Conservation (phyloP, 1,139 yeast species). For the Hyphopichia khmerensis region DNA sequence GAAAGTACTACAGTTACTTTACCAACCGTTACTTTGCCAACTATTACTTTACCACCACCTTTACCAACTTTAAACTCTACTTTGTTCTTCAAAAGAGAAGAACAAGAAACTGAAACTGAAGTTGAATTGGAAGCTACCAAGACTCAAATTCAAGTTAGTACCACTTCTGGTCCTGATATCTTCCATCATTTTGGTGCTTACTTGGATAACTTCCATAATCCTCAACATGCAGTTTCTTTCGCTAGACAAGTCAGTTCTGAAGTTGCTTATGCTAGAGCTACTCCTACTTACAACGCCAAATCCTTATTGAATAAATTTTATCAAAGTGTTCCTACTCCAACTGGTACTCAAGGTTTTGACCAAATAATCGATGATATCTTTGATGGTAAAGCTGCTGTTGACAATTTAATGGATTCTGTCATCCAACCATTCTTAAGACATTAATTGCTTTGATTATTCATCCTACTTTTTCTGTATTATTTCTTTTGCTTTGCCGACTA, state of each 20-base stretch:
- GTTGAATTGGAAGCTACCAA: neutral
- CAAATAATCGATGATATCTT: constrained; percentile 3
- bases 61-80: neutral
- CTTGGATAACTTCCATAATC: constrained; percentile 4
- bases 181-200: constrained; percentile 4
- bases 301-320: constrained; percentile 2
- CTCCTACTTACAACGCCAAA: constrained; percentile 5
- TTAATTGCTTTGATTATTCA: neutral
- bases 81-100: neutral
- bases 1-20: neutral
- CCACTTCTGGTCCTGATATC: constrained; percentile 2
- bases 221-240: constrained; percentile 5
- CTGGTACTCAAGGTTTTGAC: neutral
- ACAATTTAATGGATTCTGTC: neutral
- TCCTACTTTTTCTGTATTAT: too few species aligned
- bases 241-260: constrained; percentile 3
- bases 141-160: neutral
- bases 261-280: constrained; percentile 3
- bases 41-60: neutral
- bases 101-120: constrained; percentile 1
- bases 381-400: constrained; percentile 2
- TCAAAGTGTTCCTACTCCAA: constrained; percentile 4
- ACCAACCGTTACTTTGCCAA: neutral
- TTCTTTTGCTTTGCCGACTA: too few species aligned
- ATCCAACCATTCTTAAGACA: constrained; percentile 4